A percentile compares a stretch with the other conserved stretches of the same genome.
Conservation (phyloP, 176 grass and related monocot genomes). For the Oryza australiensis region DNA sequence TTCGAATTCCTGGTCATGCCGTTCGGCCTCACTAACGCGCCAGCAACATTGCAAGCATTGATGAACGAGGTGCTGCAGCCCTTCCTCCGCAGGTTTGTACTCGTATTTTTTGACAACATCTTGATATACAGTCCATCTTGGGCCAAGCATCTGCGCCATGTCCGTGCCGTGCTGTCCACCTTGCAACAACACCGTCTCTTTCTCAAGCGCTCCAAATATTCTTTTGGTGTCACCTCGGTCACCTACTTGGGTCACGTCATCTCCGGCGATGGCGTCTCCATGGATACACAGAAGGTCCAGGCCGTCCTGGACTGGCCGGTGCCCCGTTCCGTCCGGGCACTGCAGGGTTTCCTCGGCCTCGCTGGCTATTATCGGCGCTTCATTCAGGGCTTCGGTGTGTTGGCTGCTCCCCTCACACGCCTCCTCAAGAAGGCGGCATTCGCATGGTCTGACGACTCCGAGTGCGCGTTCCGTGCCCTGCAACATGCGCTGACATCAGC, state of each 20-base stretch:
- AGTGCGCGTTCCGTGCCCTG: neutral
- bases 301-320: neutral
- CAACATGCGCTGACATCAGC: neutral
- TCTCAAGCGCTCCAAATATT: neutral
- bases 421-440: too few species aligned
- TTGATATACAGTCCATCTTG: neutral
- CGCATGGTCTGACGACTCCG: rapidly evolving
- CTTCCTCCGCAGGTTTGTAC: too few species aligned
- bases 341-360: too few species aligned
- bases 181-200: neutral
- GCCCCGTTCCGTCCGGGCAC: rapidly evolving
- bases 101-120: too few species aligned
- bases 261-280: neutral
- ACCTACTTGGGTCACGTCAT: neutral
- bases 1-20: too few species aligned
- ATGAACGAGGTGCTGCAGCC: too few species aligned
- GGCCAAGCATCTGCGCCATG: neutral
- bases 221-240: neutral
- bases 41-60: too few species aligned
- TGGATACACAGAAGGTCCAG: neutral
- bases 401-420: too few species aligned
- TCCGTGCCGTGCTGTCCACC: rapidly evolving
- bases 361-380: too few species aligned
- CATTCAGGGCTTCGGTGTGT: too few species aligned
- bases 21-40: too few species aligned